Conservation (phyloP, 495 filamentous ascomycete species). For the Talaromyces liani region DNA sequence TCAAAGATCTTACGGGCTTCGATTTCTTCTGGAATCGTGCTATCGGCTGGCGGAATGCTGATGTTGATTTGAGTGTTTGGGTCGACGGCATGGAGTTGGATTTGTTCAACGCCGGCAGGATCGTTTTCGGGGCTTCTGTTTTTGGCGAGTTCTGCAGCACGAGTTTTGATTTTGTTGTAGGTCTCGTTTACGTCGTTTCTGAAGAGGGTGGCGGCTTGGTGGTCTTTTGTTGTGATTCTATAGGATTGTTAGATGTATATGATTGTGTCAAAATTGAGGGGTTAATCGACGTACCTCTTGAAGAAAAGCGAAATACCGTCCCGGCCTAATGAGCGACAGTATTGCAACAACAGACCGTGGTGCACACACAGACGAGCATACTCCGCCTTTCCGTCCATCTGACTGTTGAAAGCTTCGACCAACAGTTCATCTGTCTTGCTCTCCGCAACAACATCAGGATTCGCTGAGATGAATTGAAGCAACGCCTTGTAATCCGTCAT, state of each 20-base stretch:
- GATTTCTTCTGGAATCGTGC: constrained; percentile 57
- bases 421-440: constrained; percentile 87
- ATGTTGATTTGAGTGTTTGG: constrained; percentile 92
- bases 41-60: constrained; percentile 54
- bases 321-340: constrained; percentile 79
- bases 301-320: constrained; percentile 93
- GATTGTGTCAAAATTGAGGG: neutral
- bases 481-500: constrained; percentile 64
- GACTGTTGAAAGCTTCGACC: constrained; percentile 81
- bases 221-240: constrained; percentile 81
- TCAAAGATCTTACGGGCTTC: constrained; percentile 73
- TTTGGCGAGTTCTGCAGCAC: constrained; percentile 67
- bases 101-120: constrained; percentile 81
- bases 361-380: constrained; percentile 87
- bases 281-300: constrained; percentile 49
- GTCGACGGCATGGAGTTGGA: constrained; percentile 94
- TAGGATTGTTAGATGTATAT: constrained; percentile 10
- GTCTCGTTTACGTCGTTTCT: constrained; percentile 85
- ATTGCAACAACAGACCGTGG: constrained; percentile 86
- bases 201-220: constrained; percentile 90
- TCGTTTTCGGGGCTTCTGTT: constrained; percentile 58
- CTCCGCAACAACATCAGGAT: constrained; percentile 75
- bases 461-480: constrained; percentile 62
- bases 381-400: constrained; percentile 65
- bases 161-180: constrained; percentile 69